Base-by-base conservation (phyloP, 352 stramenopile species). In the Nothophytophthora sp. region DNA sequence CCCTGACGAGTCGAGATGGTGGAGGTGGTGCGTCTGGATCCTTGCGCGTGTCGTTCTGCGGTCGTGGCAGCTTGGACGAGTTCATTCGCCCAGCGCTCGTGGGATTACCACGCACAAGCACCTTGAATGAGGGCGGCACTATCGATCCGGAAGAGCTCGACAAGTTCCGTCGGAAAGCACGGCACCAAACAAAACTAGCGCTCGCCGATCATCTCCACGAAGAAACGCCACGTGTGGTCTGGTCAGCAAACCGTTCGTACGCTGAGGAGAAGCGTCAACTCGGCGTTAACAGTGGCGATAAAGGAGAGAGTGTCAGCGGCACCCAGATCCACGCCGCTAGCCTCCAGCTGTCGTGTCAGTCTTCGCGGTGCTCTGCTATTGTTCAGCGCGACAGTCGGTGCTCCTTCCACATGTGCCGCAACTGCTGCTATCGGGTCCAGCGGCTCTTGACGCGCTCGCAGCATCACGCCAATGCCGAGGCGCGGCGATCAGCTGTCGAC, bases 351-450 rank as follows among this genome's bases (percentile, higher is more conserved):
- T 22, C 76, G 67, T 65, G 61, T 39, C 2, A 73, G 24, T 51
- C 72, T 15, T 45, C 60, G 16, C 54, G 68, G 27, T 85, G 76
- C 23, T 57, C 32, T n/a, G 22, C 61, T 19, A 48, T 40, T 22
- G 34, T 87, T 13, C 64, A 73, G 37, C 66, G 50, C 39, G 56
- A 78, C 8, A 84, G 51, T 47, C 37, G 24, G 22, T 90, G 80
- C 30, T 40, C 55, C 4, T 86, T 88, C 28, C 47, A 66, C 22
- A 55, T 73, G 29, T 88, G 76, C 42, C 70, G 76, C 23, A 85
- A 63, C 29, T 90, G 80, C 53, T 90, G 80, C 52, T 90, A 90
- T 34, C 65, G 67, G 18, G 67, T 87, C 36, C 80, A 90, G 47
- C 64, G 76, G 8, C 57, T 88, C 4, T 15, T 72, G 18, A 52